A percentile compares a stretch with the other conserved stretches of the same genome.
Evolutionary conservation across 495 filamentous ascomycete genomes (phyloP).

Genomic region (Trichocladium antarcticum): DNA sequence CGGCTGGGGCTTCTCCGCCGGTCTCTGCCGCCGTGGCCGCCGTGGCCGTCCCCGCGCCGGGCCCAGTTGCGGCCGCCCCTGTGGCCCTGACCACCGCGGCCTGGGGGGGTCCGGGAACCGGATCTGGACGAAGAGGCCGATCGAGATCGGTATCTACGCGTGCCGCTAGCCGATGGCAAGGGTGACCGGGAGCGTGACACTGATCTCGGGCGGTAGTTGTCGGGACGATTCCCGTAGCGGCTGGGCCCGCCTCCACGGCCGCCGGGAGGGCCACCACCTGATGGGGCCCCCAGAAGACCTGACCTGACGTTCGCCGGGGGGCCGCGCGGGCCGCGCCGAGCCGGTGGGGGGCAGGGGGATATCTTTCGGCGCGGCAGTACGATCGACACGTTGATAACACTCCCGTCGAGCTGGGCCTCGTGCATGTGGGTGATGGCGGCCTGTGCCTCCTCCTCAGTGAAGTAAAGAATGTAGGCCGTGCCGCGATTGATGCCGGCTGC

Average conservation of each 20-base stretch:
- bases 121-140: conserved; percentile 43
- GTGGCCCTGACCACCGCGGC: conserved; percentile 29
- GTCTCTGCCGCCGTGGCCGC: conserved; percentile 7
- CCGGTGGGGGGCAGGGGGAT: conserved; percentile 40
- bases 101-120: conserved; percentile 40
- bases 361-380: conserved; percentile 71
- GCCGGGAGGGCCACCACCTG: conserved; percentile 19
- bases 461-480: conserved; percentile 86
- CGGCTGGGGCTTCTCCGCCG: conserved; percentile 49
- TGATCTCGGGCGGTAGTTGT: conserved; percentile 44
- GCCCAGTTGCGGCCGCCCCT: conserved; percentile 33
- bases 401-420: conserved; percentile 88
- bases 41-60: conserved; percentile 1
- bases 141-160: conserved; percentile 35
- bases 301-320: conserved; percentile 31
- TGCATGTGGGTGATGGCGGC: conserved; percentile 94
- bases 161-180: conserved; percentile 26
- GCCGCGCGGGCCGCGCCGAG: conserved; percentile 37
- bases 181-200: conserved; percentile 38
- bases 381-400: conserved; percentile 80
- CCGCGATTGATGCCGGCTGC: conserved; percentile 83
- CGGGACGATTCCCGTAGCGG: conserved; percentile 36
- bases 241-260: conserved; percentile 30
- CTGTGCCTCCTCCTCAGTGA: conserved; percentile 67
- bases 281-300: conserved; percentile 18